A percentile compares a stretch with the other conserved stretches of the same genome.
phyloP scores from a whole-genome alignment of 164 flowering plant species.

The Umbellularia californica region DNA sequence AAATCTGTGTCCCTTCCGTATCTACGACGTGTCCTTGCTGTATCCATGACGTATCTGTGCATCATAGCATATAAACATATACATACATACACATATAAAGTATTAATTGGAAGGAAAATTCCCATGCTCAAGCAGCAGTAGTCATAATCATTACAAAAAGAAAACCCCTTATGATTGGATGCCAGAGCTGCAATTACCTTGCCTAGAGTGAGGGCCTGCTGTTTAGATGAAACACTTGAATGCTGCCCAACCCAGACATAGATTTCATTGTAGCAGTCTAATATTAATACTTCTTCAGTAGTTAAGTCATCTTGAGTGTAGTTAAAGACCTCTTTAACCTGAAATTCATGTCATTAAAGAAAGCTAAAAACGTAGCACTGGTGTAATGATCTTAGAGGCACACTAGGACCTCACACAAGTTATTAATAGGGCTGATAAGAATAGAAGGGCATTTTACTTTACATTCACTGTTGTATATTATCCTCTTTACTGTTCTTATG shows the following conservation, averaged over 20 bases:
- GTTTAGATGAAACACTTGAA: conserved; percentile 40
- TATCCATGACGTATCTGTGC: too few relatives aligned
- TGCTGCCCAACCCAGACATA: conserved; percentile 71
- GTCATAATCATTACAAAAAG: not conserved
- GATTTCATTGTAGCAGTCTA: conserved; percentile 61
- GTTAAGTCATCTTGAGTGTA: conserved; percentile 79
- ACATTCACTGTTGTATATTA: not conserved
- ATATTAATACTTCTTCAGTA: conserved; percentile 69
- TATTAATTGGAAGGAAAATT: not conserved
- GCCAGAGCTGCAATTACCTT: conserved; percentile 32
- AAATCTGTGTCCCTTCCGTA: too few relatives aligned
- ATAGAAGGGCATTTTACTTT: not conserved
- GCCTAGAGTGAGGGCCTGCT: conserved; percentile 44
- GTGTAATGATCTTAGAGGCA: not conserved
- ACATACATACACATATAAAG: too few relatives aligned
- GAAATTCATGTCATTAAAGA: conserved; percentile 15
- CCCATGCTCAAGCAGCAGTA: not conserved
- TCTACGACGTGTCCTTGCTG: too few relatives aligned
- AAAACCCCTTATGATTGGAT: not conserved
- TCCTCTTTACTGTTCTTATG: not conserved
- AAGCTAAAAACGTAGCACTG: not conserved
- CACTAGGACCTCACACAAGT: not conserved
- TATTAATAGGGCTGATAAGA: not conserved
- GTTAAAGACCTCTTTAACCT: conserved; percentile 81
- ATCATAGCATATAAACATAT: too few relatives aligned